These are phyloP conservation scores for Scheffersomyces titani DNA, from an alignment of 1,139 yeast species.

Conservation along the genomic window DNA sequence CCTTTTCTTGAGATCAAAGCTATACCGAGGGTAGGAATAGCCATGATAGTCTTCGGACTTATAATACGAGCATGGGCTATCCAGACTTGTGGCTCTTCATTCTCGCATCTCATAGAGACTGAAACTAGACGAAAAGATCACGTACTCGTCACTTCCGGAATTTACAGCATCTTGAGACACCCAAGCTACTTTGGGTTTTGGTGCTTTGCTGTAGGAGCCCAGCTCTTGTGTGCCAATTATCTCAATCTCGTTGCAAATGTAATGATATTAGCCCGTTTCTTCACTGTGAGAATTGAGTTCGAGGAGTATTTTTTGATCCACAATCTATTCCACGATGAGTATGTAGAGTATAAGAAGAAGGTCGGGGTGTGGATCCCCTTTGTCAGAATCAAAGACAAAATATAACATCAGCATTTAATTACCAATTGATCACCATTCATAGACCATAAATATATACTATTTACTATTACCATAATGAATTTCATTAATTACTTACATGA, in stretches of 20 bases:
- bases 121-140: constrained; percentile 6
- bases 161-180: constrained; percentile 33
- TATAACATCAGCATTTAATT: background rate
- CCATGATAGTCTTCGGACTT: constrained; percentile 23
- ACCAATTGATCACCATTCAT: background rate
- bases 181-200: constrained; percentile 49
- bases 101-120: constrained; percentile 31
- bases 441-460: background rate
- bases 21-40: constrained; percentile 12
- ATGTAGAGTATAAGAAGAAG: constrained; percentile 22
- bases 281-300: constrained; percentile 31
- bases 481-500: background rate
- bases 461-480: background rate
- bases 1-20: background rate
- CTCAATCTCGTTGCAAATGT: constrained; percentile 19
- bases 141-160: constrained; percentile 32
- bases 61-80: constrained; percentile 31
- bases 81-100: constrained; percentile 37
- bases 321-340: constrained; percentile 30
- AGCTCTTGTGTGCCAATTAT: constrained; percentile 28
- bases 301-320: constrained; percentile 38
- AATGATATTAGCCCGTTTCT: constrained; percentile 27
- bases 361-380: constrained; percentile 36
- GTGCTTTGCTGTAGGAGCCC: constrained; percentile 36
- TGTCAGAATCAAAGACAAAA: constrained; percentile 9